Base-by-base conservation (phyloP, 2,329 filamentous ascomycete species). In the Hansfordia pulvinata region DNA sequence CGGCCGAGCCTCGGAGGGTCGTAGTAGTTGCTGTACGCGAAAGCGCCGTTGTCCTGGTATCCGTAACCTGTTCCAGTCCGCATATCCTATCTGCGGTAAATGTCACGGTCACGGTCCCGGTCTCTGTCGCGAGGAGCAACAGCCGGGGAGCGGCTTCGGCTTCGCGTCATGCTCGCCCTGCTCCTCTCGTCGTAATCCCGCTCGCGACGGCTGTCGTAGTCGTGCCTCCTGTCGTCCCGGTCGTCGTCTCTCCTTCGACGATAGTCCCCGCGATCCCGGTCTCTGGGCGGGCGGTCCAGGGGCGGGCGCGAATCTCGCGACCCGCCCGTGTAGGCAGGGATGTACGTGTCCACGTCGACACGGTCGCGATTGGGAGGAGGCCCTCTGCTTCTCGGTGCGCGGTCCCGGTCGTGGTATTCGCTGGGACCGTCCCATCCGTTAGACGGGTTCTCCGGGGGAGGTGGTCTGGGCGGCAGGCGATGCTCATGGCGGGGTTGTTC, bases 341-440 rank as follows among this genome's bases (percentile, higher is more conserved):
- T 64, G 27, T 66, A 64, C 2, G 62, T 64, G 32, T 65, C 60
- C 13, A 61, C 45, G 27, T 65, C 58, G 5, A 43, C 47, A n/a
- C 40, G 47, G 16, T 44, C 43, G 2, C 37, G 44, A 16, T 37
- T 49, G 31, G 53, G 42, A n/a, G 52, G 47, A 19, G 45, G 35
- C 10, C 34, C 37, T 6, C 22, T 21, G 19, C 5, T 21, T 43
- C 43, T 26, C 48, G 35, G n/a, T 53, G 52, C n/a, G 10, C 52
- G 41, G 34, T 55, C 53, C 8, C 55, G 50, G 18, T 64, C 60
- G 19, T 54, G 47, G 20, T 56, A 53, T 25, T 58, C 58, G 38
- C 46, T 34, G 5, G 41, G 35, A 10, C 40, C 47, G 10, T 56
- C 50, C 39, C 46, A 48, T 14, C 52, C 53, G 25, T 47, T 50